A percentile compares a stretch with the other conserved stretches of the same genome.
phyloP scores from a whole-genome alignment of 2,329 filamentous ascomycete genomes.

The Clarireedia hainanense region DNA sequence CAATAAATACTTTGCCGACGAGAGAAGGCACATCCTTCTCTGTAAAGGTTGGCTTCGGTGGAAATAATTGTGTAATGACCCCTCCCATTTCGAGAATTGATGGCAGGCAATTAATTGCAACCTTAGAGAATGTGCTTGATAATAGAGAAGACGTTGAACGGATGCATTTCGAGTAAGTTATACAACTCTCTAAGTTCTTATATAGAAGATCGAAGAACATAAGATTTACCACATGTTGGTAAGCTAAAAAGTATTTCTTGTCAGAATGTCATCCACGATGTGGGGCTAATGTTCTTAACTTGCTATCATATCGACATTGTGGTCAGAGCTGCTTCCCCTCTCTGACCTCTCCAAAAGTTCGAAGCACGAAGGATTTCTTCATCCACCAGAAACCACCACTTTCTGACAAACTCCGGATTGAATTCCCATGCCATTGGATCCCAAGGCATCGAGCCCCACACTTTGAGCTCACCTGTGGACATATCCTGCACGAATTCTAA shows the following conservation, averaged over 20 bases:
- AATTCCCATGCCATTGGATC: conserved; percentile 28
- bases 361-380: conserved; percentile 23
- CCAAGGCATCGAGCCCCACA: conserved; percentile 27
- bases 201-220: too few species aligned
- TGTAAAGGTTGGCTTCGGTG: conserved; percentile 27
- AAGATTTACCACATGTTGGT: background rate
- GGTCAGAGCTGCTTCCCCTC: conserved; percentile 18
- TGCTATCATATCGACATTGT: background rate
- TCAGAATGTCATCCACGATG: background rate
- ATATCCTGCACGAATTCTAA: conserved; percentile 14
- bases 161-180: background rate
- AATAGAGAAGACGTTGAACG: background rate
- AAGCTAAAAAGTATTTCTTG: background rate
- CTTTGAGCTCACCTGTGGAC: conserved; percentile 18
- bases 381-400: conserved; percentile 27
- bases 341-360: conserved; percentile 26
- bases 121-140: background rate
- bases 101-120: background rate
- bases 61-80: background rate
- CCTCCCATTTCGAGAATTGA: background rate
- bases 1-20: conserved; percentile 31
- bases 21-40: conserved; percentile 32
- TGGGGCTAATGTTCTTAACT: background rate
- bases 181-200: background rate
- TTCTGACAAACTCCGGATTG: conserved; percentile 20